Evolutionary conservation across 495 filamentous ascomycete genomes (phyloP).

Genomic region (Friedmanniomyces simplex): DNA sequence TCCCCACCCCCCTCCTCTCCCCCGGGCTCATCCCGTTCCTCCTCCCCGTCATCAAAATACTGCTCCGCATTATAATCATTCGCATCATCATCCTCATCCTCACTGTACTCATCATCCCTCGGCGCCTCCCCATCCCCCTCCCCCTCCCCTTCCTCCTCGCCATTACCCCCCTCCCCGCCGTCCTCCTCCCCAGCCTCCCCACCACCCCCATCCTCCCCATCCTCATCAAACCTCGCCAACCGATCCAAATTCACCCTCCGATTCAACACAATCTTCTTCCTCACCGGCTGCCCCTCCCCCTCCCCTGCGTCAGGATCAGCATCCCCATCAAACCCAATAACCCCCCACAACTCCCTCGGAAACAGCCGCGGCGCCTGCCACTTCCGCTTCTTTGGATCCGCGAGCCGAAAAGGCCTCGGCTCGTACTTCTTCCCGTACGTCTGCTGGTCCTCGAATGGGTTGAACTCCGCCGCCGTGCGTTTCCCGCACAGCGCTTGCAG

Average conservation of each 20-base stretch:
- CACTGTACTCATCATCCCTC: slow-evolving; percentile 35
- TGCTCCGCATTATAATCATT: slow-evolving; percentile 57
- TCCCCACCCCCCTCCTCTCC: slow-evolving; percentile 33
- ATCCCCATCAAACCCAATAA: slow-evolving; percentile 21
- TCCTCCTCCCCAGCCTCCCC: slow-evolving; percentile 33
- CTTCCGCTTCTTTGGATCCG: slow-evolving; percentile 45
- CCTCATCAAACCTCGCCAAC: slow-evolving; percentile 39
- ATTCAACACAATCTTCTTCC: slow-evolving; percentile 22
- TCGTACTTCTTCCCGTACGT: slow-evolving; percentile 47
- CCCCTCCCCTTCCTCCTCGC: slow-evolving; percentile 21
- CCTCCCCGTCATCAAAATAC: slow-evolving; percentile 55
- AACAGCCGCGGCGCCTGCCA: slow-evolving; percentile 48
- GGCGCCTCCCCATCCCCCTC: slow-evolving; percentile 33
- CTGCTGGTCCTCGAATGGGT: slow-evolving; percentile 52
- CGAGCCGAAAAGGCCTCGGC: not conserved
- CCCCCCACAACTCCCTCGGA: slow-evolving; percentile 42
- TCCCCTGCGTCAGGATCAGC: slow-evolving; percentile 29
- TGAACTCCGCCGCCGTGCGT: slow-evolving; percentile 35
- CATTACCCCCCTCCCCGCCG: slow-evolving; percentile 19
- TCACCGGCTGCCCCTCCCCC: slow-evolving; percentile 28
- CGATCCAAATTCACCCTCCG: slow-evolving; percentile 20
- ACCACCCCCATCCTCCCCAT: slow-evolving; percentile 26
- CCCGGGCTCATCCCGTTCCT: slow-evolving; percentile 42
- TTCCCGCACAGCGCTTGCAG: slow-evolving; percentile 16
- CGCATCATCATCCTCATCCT: slow-evolving; percentile 46